Evolutionary conservation across 768 basidiomycete genomes (phyloP), one percentile per base, ranked within the genome.

Genomic region (Gymnopilus dilepis): DNA sequence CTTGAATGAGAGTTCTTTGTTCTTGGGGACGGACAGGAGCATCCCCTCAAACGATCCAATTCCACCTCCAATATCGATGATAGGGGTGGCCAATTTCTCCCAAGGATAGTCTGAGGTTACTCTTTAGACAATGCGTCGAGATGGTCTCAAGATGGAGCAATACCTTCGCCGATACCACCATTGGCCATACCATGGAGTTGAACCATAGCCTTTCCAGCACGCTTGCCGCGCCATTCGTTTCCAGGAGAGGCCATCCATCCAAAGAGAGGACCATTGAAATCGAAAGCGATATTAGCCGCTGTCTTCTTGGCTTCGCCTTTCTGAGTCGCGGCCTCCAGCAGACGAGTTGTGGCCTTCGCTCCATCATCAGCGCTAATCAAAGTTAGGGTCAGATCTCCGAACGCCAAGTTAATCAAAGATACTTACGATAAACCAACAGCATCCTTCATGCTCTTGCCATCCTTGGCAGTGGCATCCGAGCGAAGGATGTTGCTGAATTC

Each of bases 211-310:
- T 52, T 52, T 30, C 28, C 50, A 13, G 50, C 33, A 11, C 26
- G 28, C 22, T 52, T 34, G 28, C 50, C 50, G 8, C 50, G 50
- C 50, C 50, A 52, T 15, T 52, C 50, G 33, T 52, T 52, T n/a
- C 50, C 50, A n/a, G 50, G 50, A 52, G 50, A 52, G 50, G 50
- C 28, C 50, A 52, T 52, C 50, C 50, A 52, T 4, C 19, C 28
- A 33, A 52, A 52, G n/a, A 52, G 8, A 21, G 28, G 28, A 7
- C 26, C 22, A 30, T 9, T 7, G 28, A 52, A 52, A 17, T 33
- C 26, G 50, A 52, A 52, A 6, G 50, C 50, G 33, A 52, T 52
- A 33, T 52, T 52, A 4, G 50, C 50, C n/a, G 50, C 50, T 7
- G 50, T 52, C 30, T 52, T 30, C 33, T 21, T 31, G 8, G 6